Evolutionary conservation across 305 asterid genomes (phyloP), one percentile per base, ranked within the genome.

Genomic region (Plantago lanceolata): DNA sequence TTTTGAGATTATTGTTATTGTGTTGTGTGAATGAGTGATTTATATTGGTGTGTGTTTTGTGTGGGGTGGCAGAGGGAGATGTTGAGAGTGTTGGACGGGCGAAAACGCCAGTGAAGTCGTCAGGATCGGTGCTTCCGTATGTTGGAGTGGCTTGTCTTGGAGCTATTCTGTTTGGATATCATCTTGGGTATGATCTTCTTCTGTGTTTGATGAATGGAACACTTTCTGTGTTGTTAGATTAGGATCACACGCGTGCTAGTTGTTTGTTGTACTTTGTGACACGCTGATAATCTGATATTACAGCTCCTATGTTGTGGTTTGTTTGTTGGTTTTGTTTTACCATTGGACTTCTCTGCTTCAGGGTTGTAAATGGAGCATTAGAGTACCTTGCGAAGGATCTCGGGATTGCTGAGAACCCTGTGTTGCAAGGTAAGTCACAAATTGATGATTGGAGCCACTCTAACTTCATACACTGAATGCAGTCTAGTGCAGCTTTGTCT

Each of bases 341-440:
- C 35, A 8, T 8, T 26, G 8, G 24, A 48, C 51, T 67, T 60
- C 50, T 73, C 52, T 74, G 58, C 66, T 78, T 75, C 80, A 92
- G 98, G 76, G 98, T 92, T 71, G 96, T 92, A 58, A 92, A 92
- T 78, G 98, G 98, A 82, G 91, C 98, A 59, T 82, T 89, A 52
- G 97, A 87, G 75, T 89, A 89, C 77, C 90, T 92, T 14, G 80
- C 98, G 20, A 82, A 76, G 85, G 98, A 92, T 80, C 96, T 92
- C 53, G 96, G 86, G 52, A 89, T 92, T 68, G 83, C 75, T 18
- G 90, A 84, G 74, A 84, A 92, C 69, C 67, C 97, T 45, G 95
- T 76, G 71, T 70, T 76, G 70, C 96, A 92, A 84, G 98, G 98
- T 72, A 79, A 81, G 88, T 81, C 66, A 31, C n/a, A n/a, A n/a